Percentiles rank a stretch among this genome's conserved stretches.
Evolutionary conservation across 2,329 filamentous ascomycete genomes (phyloP).

Genomic region (Aspergillus novofumigatus): DNA sequence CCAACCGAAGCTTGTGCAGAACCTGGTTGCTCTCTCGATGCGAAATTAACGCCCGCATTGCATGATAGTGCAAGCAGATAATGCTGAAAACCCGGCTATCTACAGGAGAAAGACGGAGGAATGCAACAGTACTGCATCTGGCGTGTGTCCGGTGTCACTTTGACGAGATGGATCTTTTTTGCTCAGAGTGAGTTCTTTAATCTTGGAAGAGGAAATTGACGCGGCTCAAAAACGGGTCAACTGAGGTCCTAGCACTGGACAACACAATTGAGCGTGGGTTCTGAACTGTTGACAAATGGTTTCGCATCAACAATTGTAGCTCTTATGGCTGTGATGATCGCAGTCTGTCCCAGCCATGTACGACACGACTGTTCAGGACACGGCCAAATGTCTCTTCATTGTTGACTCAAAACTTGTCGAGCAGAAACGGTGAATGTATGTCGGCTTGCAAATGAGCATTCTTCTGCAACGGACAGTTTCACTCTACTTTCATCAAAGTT

Average conservation of each 20-base stretch:
- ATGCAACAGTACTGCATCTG: neutral
- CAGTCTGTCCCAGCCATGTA: neutral
- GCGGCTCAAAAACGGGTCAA: neutral
- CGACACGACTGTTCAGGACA: neutral
- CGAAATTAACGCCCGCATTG: neutral
- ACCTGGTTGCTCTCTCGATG: neutral
- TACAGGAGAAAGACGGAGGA: neutral
- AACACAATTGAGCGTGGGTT: neutral
- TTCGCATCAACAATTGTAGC: neutral
- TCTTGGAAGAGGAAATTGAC: neutral
- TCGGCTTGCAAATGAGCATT: no score
- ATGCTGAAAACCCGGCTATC: neutral
- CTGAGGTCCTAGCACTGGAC: neutral
- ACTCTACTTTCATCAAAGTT: no score
- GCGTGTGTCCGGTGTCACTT: neutral
- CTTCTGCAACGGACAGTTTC: no score
- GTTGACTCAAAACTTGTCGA: no score
- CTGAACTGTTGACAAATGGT: neutral
- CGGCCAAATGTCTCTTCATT: neutral
- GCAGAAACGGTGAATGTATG: no score
- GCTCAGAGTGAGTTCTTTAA: neutral
- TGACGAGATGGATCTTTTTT: neutral
- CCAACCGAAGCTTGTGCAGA: neutral
- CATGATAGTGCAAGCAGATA: neutral
- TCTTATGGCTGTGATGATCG: neutral